A percentile compares a stretch with the other conserved stretches of the same genome.
Conservation (phyloP, 23 red algal genomes). For the Gracilaria gracilis region DNA sequence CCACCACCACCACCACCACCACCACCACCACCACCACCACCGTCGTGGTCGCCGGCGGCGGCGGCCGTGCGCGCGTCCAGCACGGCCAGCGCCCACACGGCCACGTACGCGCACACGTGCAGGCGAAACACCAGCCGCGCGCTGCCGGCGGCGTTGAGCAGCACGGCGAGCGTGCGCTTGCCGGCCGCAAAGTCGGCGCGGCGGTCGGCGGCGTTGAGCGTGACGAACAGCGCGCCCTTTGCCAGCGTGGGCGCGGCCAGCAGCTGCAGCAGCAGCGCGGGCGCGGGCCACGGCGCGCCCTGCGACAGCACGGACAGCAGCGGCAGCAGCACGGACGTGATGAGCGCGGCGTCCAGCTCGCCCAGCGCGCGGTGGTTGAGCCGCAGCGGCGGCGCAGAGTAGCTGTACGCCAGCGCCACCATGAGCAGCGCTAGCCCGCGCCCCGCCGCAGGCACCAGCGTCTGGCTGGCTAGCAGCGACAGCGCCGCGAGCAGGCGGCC, state of each 20-base stretch:
- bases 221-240: slow-evolving; percentile 71
- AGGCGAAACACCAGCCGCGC: slow-evolving; percentile 25
- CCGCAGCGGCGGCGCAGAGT: slow-evolving; percentile 57
- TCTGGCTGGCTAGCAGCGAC: background rate
- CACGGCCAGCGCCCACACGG: background rate
- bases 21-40: background rate
- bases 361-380: slow-evolving; percentile 69
- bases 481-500: background rate
- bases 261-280: slow-evolving; percentile 38
- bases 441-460: slow-evolving; percentile 18
- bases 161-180: slow-evolving; percentile 70
- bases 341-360: slow-evolving; percentile 72
- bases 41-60: background rate
- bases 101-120: slow-evolving; percentile 15
- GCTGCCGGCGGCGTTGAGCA: slow-evolving; percentile 14
- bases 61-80: background rate
- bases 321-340: slow-evolving; percentile 66
- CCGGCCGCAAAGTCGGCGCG: slow-evolving; percentile 54
- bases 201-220: slow-evolving; percentile 69
- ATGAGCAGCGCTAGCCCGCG: slow-evolving; percentile 49
- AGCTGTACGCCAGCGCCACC: slow-evolving; percentile 30
- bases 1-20: too few species aligned
- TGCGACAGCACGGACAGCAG: slow-evolving; percentile 10
- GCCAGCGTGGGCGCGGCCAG: slow-evolving; percentile 48
- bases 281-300: background rate